Evolutionary conservation across 1,284 basidiomycete species (phyloP), one percentile per base, ranked within the genome.

Genomic region (Leccinum pseudoinsigne): DNA sequence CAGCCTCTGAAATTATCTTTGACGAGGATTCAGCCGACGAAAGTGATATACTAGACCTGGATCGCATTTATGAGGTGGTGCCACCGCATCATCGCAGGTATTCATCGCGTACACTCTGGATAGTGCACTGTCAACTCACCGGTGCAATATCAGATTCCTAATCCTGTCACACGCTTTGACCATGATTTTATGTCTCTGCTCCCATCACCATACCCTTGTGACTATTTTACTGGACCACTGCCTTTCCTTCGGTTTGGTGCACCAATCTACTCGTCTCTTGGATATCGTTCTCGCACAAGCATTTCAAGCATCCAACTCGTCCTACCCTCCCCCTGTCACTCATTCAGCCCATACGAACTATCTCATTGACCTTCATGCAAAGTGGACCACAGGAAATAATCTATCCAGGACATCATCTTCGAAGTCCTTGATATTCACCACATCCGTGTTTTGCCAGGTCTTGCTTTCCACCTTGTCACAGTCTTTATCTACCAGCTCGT

Each of bases 111-210:
- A 10, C 53, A 56, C 11, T 26, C 26, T 10, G 6, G 2, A 40
- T 2, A 36, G 18, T 51, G 23, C 12, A 40, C 34, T 31, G 28
- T 38, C 28, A 23, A 58, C 36, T 65, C 47, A 75, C 59, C 14
- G n/a, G 16, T 53, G 16, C 31, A 34, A 57, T 9, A n/a, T 2
- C 58, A 87, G 85, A 57, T 80, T 75, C 67, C 76, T 82, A 16
- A 64, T 87, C 23, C 67, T 82, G 3, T 79, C 85, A 0, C 84
- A 88, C 67, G 82, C 84, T 4, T 71, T 86, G 7, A 76, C 75
- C 23, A 69, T 85, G 53, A 76, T 85, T 23, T 70, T 87, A 28
- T 72, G 73, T 28, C 73, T 72, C 5, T 85, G 82, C 63, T 74
- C 78, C 5, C 79, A 74, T 56, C 74, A 84, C 65, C 78, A 81